These are phyloP conservation scores for Danielia reshetovae DNA, from an alignment of 805 yeast genomes.

Conservation along the genomic window DNA sequence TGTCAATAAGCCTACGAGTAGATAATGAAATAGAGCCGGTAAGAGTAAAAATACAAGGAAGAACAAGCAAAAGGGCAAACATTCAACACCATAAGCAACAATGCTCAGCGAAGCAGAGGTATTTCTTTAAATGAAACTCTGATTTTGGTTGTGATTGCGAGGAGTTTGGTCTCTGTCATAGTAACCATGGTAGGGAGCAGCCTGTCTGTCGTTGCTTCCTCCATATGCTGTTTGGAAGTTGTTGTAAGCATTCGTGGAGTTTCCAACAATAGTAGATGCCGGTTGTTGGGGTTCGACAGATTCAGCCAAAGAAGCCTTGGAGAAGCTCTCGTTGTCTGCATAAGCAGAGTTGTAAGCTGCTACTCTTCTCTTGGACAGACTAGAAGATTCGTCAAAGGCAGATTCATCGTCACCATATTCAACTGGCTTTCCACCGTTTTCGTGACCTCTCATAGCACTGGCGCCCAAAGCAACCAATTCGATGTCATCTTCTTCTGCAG, in stretches of 20 bases:
- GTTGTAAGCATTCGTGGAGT: constrained; percentile 28
- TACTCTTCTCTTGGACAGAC: constrained; percentile 3
- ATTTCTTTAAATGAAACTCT: too few relatives aligned
- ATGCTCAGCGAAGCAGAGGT: too few relatives aligned
- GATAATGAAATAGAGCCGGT: not conserved
- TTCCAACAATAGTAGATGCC: constrained; percentile 39
- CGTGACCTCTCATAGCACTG: constrained; percentile 62
- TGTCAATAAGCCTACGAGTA: too few relatives aligned
- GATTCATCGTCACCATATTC: constrained; percentile 25
- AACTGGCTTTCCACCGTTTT: constrained; percentile 28
- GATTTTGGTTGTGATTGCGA: too few relatives aligned
- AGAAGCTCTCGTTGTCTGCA: constrained; percentile 9
- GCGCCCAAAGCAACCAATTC: constrained; percentile 75
- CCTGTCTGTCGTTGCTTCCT: constrained; percentile 7
- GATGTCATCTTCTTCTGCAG: constrained; percentile 40
- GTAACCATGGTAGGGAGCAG: constrained; percentile 10
- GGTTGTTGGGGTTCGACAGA: constrained; percentile 40
- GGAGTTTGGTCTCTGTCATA: constrained; percentile 3
- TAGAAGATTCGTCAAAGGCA: constrained; percentile 26
- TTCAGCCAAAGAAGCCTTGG: constrained; percentile 11
- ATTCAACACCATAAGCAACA: too few relatives aligned
- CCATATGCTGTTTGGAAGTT: constrained; percentile 19
- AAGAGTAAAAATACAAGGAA: too few relatives aligned
- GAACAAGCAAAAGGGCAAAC: not conserved
- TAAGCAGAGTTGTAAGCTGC: constrained; percentile 10